Evolutionary conservation across 345 rosid species (phyloP).

Genomic region (Lepidium aucheri): DNA sequence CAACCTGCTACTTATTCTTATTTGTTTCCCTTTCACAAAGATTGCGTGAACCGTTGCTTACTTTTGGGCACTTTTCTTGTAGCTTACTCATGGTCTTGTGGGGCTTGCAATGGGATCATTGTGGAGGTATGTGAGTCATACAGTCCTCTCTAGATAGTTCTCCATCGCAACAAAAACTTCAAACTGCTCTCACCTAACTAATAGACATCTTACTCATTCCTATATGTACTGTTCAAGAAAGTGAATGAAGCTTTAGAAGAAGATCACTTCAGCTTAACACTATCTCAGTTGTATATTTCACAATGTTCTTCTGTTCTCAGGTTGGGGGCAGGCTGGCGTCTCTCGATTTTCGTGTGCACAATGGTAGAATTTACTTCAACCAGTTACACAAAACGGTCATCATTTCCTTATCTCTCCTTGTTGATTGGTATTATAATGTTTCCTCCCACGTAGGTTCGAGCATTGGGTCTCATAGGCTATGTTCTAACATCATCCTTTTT

Average conservation of each 20-base stretch:
- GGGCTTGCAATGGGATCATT: constrained; percentile 79
- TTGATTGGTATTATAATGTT: constrained; percentile 11
- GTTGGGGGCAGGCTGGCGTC: constrained; percentile 55
- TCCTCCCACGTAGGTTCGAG: constrained; percentile 54
- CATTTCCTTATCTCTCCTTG: constrained; percentile 12
- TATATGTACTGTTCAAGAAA: background rate
- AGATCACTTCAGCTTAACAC: background rate
- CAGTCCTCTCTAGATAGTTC: background rate
- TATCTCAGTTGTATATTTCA: background rate
- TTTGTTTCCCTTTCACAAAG: background rate
- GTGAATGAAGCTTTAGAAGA: background rate
- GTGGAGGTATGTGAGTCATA: constrained; percentile 59
- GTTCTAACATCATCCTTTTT: constrained; percentile 79
- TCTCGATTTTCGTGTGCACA: constrained; percentile 75
- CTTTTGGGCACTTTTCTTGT: constrained; percentile 11
- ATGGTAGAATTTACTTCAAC: constrained; percentile 43
- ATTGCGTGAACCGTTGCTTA: background rate
- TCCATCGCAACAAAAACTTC: background rate
- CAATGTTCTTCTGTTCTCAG: constrained; percentile 33
- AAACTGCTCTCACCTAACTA: background rate
- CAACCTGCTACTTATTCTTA: background rate
- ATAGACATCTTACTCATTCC: background rate
- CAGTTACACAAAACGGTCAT: background rate
- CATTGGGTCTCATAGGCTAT: constrained; percentile 75
- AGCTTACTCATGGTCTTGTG: constrained; percentile 82